Evolutionary conservation across 73 alveolate species (phyloP).

Genomic region (Diophrys appendiculata): DNA sequence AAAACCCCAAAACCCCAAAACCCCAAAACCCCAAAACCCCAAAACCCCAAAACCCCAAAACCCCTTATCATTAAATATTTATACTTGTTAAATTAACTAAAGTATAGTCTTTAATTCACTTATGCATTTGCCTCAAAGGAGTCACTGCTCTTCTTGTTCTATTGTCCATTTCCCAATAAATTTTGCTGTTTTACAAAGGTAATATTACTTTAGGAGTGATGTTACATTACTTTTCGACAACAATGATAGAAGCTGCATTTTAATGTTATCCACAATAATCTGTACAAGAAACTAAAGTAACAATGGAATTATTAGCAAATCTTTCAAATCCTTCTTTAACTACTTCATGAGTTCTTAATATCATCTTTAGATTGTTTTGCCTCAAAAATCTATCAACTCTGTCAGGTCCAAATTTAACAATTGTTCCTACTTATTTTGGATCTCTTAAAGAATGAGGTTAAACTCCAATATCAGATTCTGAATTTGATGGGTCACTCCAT

Average conservation of each 20-base stretch:
- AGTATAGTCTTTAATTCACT: not conserved
- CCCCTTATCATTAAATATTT: too few relatives aligned
- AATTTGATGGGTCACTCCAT: constrained; percentile 79
- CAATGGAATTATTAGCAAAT: constrained; percentile 35
- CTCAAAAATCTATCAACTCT: constrained; percentile 41
- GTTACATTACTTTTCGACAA: constrained; percentile 44
- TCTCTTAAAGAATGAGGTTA: constrained; percentile 48
- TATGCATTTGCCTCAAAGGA: not conserved
- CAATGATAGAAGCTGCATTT: constrained; percentile 46
- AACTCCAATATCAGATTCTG: constrained; percentile 55
- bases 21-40: too few relatives aligned
- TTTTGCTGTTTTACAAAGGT: constrained; percentile 20
- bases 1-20: too few relatives aligned
- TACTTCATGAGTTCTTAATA: constrained; percentile 38
- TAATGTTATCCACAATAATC: constrained; percentile 44
- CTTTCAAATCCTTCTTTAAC: constrained; percentile 45
- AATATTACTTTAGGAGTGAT: constrained; percentile 58
- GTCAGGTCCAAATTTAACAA: constrained; percentile 60
- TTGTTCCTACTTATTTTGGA: constrained; percentile 36
- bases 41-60: too few relatives aligned
- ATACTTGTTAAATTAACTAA: too few relatives aligned
- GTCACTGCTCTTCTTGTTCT: constrained; percentile 1
- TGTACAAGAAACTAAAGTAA: constrained; percentile 51
- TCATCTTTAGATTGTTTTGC: constrained; percentile 37
- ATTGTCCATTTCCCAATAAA: not conserved